Evolutionary conservation across 345 rosid species (phyloP).

Genomic region (Citrus sinensis): DNA sequence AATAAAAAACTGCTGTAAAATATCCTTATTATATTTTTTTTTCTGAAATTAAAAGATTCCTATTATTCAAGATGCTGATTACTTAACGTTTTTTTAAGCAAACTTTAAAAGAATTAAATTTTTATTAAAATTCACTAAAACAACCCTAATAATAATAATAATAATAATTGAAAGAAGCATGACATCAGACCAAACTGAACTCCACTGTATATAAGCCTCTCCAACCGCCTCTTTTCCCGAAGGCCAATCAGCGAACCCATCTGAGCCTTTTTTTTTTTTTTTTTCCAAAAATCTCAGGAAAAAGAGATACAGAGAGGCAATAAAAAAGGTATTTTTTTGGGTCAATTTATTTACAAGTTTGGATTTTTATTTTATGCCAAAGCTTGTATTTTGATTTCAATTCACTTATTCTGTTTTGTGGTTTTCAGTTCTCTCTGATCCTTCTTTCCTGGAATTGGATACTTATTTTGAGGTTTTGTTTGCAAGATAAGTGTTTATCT

Average conservation of each 20-base stretch:
- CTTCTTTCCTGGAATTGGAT: conserved; percentile 21
- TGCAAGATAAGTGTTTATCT: not conserved
- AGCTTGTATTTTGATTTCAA: not conserved
- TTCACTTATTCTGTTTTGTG: not conserved
- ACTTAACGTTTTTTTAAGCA: no score
- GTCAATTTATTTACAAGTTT: not conserved
- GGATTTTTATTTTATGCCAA: not conserved
- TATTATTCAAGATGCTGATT: no score
- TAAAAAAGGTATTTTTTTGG: not conserved
- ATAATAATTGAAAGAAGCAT: no score
- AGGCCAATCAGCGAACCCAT: not conserved
- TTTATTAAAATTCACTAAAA: not conserved
- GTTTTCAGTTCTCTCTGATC: conserved; percentile 10
- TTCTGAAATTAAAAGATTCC: no score
- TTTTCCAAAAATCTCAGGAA: not conserved
- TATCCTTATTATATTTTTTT: no score
- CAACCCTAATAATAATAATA: no score
- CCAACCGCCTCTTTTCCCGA: not conserved
- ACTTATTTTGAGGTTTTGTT: not conserved
- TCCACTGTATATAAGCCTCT: not conserved
- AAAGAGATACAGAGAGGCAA: not conserved
- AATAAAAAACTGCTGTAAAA: no score
- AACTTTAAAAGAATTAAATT: no score
- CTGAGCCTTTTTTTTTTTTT: not conserved
- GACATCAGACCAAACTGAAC: not conserved